Percentiles rank a stretch among this genome's conserved stretches.
These are phyloP conservation scores for Kewa caespitosa DNA, from an alignment of 179 eudicot genomes.

Conservation along the genomic window DNA sequence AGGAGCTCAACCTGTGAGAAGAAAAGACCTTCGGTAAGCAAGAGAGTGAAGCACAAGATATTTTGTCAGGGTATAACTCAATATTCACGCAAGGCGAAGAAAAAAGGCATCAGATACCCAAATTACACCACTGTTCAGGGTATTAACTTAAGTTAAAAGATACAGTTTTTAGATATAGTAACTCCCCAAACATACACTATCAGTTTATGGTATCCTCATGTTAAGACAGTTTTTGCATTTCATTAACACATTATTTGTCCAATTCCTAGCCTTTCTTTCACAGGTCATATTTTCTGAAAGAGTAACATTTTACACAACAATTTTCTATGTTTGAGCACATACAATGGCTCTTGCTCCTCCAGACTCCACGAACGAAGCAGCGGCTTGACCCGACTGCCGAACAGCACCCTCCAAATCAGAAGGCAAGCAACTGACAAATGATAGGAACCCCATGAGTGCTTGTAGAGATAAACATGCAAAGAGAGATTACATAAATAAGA, in stretches of 20 bases:
- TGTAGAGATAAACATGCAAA: background rate
- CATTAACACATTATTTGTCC: background rate
- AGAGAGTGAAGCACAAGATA: background rate
- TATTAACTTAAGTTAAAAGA: background rate
- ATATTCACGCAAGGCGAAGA: background rate
- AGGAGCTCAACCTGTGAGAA: conserved; percentile 79
- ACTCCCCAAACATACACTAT: background rate
- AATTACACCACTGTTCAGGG: background rate
- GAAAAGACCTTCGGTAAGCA: background rate
- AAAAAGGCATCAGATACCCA: background rate
- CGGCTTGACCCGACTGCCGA: conserved; percentile 82
- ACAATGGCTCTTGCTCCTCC: conserved; percentile 98
- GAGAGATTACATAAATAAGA: background rate
- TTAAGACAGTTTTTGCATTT: background rate
- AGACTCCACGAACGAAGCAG: conserved; percentile 68
- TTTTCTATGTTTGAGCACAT: conserved; percentile 34
- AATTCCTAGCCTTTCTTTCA: background rate
- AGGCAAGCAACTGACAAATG: conserved; percentile 82
- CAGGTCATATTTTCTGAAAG: background rate
- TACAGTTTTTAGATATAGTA: too few relatives aligned
- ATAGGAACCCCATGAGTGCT: conserved; percentile 10
- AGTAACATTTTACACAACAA: background rate
- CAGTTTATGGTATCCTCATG: background rate
- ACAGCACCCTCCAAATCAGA: conserved; percentile 95
- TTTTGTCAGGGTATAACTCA: background rate